Base-by-base conservation (phyloP, 75 land plant genomes). In the Chamaecyparis obtusa region DNA sequence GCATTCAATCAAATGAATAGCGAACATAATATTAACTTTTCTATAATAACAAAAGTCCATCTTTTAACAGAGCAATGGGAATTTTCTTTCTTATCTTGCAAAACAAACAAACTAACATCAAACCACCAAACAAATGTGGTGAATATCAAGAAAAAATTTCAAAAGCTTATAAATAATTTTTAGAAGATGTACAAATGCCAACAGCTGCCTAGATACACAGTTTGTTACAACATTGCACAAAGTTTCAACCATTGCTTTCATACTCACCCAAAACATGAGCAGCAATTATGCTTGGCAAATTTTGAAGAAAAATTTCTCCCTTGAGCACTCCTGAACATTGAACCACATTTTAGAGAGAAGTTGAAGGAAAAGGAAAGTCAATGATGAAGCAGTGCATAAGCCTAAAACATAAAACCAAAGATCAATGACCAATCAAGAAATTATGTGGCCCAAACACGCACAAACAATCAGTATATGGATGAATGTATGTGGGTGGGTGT, bases 261-360 rank as follows among this genome's bases (percentile, higher is more conserved):
- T 35, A 51, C 83, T 74, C 92, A 97, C 99, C 99, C 86, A 97
- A 89, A 19, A 95, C 97, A 88, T 85, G 95, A 64, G 99, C 99
- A 81, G 99, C 89, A 67, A 96, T 86, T 83, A 98, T 93, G 88
- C 99, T 98, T 78, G 99, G 99, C 69, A 98, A 93, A 85, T 98
- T 98, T 86, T 98, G 99, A 60, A 98, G 95, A 88, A 98, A 98
- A 21, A 98, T 94, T 72, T 96, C 95, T 46, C 99, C 99, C 85
- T 93, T 92, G 81, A 98, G 96, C 83, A 98, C 89, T 89, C 95
- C 99, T 97, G 94, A 21, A 43, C 83, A 74, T 39, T 71, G 49
- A 14, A 37, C 19, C 75, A 85, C 86, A 39, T 30, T 85, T 54
- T 54, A 56, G 64, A 85, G 21, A 39, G n/a, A 41, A 19, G 6